Conservation (phyloP, 495 filamentous ascomycete species). For the Tuber brumale region DNA sequence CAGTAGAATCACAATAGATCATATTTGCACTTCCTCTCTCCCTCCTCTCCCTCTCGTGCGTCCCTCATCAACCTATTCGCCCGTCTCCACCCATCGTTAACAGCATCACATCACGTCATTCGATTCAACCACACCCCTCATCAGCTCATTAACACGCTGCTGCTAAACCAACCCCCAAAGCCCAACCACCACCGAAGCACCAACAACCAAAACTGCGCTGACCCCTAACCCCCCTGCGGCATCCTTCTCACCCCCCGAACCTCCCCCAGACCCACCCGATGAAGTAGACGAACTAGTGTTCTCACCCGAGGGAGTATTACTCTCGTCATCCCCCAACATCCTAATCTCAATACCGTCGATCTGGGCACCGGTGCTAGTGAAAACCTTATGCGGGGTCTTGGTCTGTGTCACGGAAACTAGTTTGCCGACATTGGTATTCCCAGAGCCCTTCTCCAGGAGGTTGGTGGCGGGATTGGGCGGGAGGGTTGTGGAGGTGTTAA, state of each 20-base stretch:
- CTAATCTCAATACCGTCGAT: constrained; percentile 53
- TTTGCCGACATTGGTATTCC: constrained; percentile 43
- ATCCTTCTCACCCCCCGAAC: background rate
- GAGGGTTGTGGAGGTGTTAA: constrained; percentile 45
- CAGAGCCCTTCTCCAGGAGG: constrained; percentile 40
- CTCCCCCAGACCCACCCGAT: background rate
- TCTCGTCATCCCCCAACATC: constrained; percentile 48
- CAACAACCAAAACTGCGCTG: constrained; percentile 41
- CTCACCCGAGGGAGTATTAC: constrained; percentile 51
- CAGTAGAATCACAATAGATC: background rate
- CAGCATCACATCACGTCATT: background rate
- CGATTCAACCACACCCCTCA: background rate
- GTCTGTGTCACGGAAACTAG: constrained; percentile 26
- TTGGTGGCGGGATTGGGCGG: constrained; percentile 21
- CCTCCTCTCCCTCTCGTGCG: background rate
- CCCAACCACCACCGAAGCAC: constrained; percentile 22
- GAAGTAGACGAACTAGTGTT: constrained; percentile 30
- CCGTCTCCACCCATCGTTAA: background rate
- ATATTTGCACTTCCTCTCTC: background rate
- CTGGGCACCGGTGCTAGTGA: constrained; percentile 50
- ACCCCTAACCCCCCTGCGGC: constrained; percentile 3
- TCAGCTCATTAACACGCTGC: background rate
- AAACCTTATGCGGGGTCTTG: constrained; percentile 46
- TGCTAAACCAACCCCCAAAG: constrained; percentile 3
- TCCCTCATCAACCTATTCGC: background rate